Evolutionary conservation across 2,329 filamentous ascomycete species (phyloP).

Genomic region (Aspergillus spinulosporus): DNA sequence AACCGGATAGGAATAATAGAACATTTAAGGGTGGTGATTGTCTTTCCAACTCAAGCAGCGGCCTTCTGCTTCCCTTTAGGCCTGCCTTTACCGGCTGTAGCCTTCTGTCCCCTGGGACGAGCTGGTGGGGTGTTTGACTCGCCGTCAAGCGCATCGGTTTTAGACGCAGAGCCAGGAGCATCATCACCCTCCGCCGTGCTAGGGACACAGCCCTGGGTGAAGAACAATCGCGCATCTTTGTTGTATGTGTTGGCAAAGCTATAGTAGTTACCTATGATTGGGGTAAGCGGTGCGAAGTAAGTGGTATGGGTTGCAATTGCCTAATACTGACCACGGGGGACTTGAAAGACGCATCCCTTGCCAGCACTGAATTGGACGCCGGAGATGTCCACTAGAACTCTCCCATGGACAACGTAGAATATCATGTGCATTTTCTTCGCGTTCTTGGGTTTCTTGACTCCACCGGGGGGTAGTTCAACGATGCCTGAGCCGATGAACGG

Average conservation of each 20-base stretch:
- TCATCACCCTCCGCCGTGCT: slow-evolving; percentile 23
- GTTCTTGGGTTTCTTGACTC: slow-evolving; percentile 87
- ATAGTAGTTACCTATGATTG: slow-evolving; percentile 80
- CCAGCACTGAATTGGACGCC: slow-evolving; percentile 70
- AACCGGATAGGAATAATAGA: not conserved
- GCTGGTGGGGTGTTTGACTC: slow-evolving; percentile 20
- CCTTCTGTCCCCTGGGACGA: slow-evolving; percentile 14
- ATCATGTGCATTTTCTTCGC: slow-evolving; percentile 95
- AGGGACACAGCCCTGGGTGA: slow-evolving; percentile 78
- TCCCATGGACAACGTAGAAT: slow-evolving; percentile 85
- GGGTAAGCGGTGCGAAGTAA: not conserved
- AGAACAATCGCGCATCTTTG: slow-evolving; percentile 77
- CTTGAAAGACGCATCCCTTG: slow-evolving; percentile 88
- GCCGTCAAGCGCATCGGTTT: slow-evolving; percentile 26
- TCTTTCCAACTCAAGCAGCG: not conserved
- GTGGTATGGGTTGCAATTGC: not conserved
- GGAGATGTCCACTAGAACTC: slow-evolving; percentile 70
- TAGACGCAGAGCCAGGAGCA: slow-evolving; percentile 26
- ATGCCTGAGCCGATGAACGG: slow-evolving; percentile 88
- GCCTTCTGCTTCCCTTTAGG: slow-evolving; percentile 39
- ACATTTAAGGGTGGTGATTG: not conserved
- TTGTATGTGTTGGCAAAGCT: slow-evolving; percentile 80
- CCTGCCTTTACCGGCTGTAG: slow-evolving; percentile 27
- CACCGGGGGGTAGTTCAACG: slow-evolving; percentile 80
- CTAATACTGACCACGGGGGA: slow-evolving; percentile 78